A percentile compares a stretch with the other conserved stretches of the same genome.
phyloP scores from a whole-genome alignment of 2,329 filamentous ascomycete species.

The Nemania bipapillata region DNA sequence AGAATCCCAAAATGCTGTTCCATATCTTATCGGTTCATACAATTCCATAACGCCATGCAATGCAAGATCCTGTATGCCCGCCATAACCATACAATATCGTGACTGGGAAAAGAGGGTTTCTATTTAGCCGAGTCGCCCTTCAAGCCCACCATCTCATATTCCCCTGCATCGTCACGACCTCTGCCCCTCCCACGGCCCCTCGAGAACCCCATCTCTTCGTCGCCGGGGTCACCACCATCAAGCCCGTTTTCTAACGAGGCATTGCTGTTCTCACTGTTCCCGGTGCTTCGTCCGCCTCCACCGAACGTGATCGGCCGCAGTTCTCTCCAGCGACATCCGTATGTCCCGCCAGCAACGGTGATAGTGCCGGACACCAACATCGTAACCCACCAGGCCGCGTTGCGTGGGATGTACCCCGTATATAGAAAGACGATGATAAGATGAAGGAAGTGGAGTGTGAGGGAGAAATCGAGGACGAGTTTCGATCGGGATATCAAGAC shows the following conservation, averaged over 20 bases:
- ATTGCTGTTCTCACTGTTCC: slow-evolving; percentile 51
- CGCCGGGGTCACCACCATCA: slow-evolving; percentile 42
- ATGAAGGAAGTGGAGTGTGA: slow-evolving; percentile 87
- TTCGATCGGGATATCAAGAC: slow-evolving; percentile 88
- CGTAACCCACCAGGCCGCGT: slow-evolving; percentile 85
- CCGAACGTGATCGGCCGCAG: slow-evolving; percentile 89
- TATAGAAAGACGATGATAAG: slow-evolving; percentile 82
- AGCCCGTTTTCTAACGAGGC: slow-evolving; percentile 39
- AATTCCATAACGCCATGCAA: slow-evolving; percentile 41
- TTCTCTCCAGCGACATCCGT: slow-evolving; percentile 92
- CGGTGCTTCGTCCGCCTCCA: slow-evolving; percentile 59
- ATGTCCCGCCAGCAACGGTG: slow-evolving; percentile 75
- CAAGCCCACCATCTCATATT: slow-evolving; percentile 74
- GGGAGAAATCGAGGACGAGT: slow-evolving; percentile 91
- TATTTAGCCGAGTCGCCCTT: slow-evolving; percentile 52
- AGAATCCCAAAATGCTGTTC: neutral
- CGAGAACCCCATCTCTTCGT: slow-evolving; percentile 62
- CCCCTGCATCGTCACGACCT: slow-evolving; percentile 65
- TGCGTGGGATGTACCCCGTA: slow-evolving; percentile 77
- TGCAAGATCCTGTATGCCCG: slow-evolving; percentile 32
- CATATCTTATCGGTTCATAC: slow-evolving; percentile 38
- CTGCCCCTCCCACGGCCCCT: slow-evolving; percentile 64
- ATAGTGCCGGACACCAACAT: slow-evolving; percentile 61
- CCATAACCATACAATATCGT: slow-evolving; percentile 35
- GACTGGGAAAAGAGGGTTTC: neutral